These are phyloP conservation scores for Botryobasidium botryosum DNA, from an alignment of 768 basidiomycete species.

Conservation along the genomic window DNA sequence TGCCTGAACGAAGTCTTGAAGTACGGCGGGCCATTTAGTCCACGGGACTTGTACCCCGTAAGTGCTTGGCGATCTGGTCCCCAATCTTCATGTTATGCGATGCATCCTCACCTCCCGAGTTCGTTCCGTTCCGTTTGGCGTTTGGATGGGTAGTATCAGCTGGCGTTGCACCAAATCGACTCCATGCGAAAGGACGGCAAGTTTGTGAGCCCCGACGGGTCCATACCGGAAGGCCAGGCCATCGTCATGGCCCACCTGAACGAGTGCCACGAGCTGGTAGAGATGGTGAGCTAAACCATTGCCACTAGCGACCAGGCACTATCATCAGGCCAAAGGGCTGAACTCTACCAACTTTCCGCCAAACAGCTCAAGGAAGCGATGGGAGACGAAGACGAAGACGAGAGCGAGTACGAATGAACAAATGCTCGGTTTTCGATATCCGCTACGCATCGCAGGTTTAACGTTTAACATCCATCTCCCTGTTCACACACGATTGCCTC, in stretches of 20 bases:
- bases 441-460: too few species aligned
- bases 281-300: constrained; percentile 47
- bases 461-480: too few species aligned
- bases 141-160: constrained; percentile 50
- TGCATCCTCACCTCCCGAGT: too few species aligned
- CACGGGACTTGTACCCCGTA: constrained; percentile 87
- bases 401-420: constrained; percentile 30
- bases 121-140: constrained; percentile 4
- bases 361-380: constrained; percentile 63
- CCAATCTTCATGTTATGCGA: too few species aligned
- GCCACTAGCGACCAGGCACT: too few species aligned
- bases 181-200: constrained; percentile 84
- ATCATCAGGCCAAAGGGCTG: not conserved
- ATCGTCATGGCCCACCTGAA: constrained; percentile 91
- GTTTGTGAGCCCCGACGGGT: constrained; percentile 75
- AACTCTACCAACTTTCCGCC: not conserved
- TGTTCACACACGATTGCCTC: too few species aligned
- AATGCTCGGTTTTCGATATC: too few species aligned
- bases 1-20: constrained; percentile 92
- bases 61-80: constrained; percentile 17
- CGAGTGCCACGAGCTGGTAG: constrained; percentile 89
- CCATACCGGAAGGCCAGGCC: constrained; percentile 89
- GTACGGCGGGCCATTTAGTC: constrained; percentile 83
- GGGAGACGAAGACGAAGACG: constrained; percentile 47
- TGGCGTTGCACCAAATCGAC: constrained; percentile 91